Percentiles rank a stretch among this genome's conserved stretches.
Evolutionary conservation across 1,284 basidiomycete species (phyloP).

Genomic region (Athelia psychrophila): DNA sequence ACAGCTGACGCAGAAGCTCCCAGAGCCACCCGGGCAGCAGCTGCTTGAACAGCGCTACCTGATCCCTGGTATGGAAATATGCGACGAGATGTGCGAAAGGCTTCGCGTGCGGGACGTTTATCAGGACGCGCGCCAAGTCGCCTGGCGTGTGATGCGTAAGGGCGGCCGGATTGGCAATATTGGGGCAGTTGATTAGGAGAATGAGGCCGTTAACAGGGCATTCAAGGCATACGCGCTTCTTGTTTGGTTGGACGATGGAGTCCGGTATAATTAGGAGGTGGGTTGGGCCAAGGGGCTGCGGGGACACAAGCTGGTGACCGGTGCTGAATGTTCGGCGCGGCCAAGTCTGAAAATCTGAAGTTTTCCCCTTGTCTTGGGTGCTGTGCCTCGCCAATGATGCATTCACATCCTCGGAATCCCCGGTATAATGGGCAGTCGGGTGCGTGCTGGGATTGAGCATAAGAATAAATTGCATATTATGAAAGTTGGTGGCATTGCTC

Average conservation of each 20-base stretch:
- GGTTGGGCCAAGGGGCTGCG: conserved; percentile 33
- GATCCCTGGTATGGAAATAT: conserved; percentile 37
- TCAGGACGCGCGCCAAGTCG: conserved; percentile 28
- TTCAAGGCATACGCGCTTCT: conserved; percentile 17
- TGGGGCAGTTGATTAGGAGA: conserved; percentile 33
- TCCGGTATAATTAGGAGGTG: conserved; percentile 31
- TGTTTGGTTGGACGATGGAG: conserved; percentile 8
- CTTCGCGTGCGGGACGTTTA: conserved; percentile 30
- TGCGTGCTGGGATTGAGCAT: too few species aligned
- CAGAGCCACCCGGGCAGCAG: conserved; percentile 37
- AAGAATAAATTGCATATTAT: too few species aligned
- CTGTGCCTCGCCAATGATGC: too few species aligned
- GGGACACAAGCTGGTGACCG: conserved; percentile 28
- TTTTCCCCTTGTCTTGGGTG: conserved; percentile 5
- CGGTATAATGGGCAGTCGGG: too few species aligned
- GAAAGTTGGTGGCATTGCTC: too few species aligned
- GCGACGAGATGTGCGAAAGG: conserved; percentile 33
- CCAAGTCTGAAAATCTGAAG: too few species aligned
- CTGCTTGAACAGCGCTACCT: conserved; percentile 30
- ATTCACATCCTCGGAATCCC: too few species aligned
- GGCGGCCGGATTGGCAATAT: conserved; percentile 15
- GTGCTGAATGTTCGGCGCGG: conserved; percentile 5
- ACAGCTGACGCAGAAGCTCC: conserved; percentile 31
- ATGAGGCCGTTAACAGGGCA: conserved; percentile 36
- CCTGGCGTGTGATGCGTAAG: conserved; percentile 26